Evolutionary conservation across 2,329 filamentous ascomycete genomes (phyloP).

Genomic region (Helotiales sp.): DNA sequence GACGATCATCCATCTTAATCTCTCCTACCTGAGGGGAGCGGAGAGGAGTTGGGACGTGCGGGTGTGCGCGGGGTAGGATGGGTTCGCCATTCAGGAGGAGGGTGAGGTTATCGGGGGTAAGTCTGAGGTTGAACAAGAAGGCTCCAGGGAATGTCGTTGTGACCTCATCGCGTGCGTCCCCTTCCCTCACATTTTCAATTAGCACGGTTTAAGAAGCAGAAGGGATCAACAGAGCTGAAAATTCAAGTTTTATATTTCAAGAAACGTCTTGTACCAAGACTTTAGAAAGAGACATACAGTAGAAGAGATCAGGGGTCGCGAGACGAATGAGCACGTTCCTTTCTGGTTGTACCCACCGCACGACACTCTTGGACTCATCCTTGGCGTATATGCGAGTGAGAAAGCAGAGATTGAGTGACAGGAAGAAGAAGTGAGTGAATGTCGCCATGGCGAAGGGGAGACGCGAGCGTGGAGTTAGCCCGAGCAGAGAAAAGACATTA

Average conservation of each 20-base stretch:
- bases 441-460: conserved; percentile 12
- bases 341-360: conserved; percentile 30
- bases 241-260: conserved; percentile 8
- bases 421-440: conserved; percentile 14
- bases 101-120: conserved; percentile 30
- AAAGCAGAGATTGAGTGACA: conserved; percentile 20
- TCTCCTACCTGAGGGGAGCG: conserved; percentile 25
- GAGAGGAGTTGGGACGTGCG: conserved; percentile 27
- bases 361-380: conserved; percentile 19
- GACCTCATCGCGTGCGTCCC: conserved; percentile 22
- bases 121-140: conserved; percentile 33
- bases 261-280: conserved; percentile 10
- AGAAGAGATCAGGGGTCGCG: conserved; percentile 28
- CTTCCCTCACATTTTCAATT: conserved; percentile 17
- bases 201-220: conserved; percentile 16
- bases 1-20: neutral
- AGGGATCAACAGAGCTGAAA: conserved; percentile 13
- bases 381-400: conserved; percentile 24
- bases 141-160: conserved; percentile 24
- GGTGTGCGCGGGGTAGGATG: conserved; percentile 28
- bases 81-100: conserved; percentile 32
- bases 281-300: conserved; percentile 24
- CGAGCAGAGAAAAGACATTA: neutral
- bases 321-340: conserved; percentile 30
- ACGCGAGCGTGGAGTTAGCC: too few species aligned